phyloP scores from a whole-genome alignment of 2,329 filamentous ascomycete species.

The Botrytis pseudocinerea region DNA sequence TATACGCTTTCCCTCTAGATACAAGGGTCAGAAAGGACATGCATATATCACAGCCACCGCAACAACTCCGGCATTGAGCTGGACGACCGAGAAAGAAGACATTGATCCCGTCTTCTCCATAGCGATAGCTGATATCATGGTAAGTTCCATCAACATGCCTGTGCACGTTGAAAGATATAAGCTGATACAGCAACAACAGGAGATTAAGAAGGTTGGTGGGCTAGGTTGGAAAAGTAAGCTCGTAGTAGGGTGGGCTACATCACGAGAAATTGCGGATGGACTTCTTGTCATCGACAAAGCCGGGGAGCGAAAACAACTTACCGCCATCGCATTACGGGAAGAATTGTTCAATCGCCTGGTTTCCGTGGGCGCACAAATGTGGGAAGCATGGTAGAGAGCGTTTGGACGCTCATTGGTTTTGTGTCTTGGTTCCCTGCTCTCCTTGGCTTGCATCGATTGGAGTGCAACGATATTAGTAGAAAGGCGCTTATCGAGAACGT shows the following conservation, averaged over 20 bases:
- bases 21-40: constrained; percentile 69
- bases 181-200: constrained; percentile 39
- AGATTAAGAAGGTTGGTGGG: constrained; percentile 77
- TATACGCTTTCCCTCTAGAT: constrained; percentile 73
- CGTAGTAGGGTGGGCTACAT: constrained; percentile 76
- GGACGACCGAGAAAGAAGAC: constrained; percentile 47
- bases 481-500: background rate
- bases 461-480: background rate
- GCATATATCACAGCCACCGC: constrained; percentile 68
- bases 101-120: constrained; percentile 68
- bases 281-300: constrained; percentile 47
- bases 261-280: constrained; percentile 73
- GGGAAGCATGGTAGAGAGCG: constrained; percentile 66
- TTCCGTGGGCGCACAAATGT: constrained; percentile 78
- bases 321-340: constrained; percentile 70
- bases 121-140: constrained; percentile 64
- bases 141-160: constrained; percentile 9
- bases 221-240: constrained; percentile 84
- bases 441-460: background rate
- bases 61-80: constrained; percentile 64
- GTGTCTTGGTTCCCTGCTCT: background rate
- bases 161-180: background rate
- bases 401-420: background rate
- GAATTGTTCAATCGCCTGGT: constrained; percentile 79
- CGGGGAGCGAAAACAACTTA: constrained; percentile 61